Evolutionary conservation across 257 asterid species (phyloP).

Genomic region (Thymus mandschuricus): DNA sequence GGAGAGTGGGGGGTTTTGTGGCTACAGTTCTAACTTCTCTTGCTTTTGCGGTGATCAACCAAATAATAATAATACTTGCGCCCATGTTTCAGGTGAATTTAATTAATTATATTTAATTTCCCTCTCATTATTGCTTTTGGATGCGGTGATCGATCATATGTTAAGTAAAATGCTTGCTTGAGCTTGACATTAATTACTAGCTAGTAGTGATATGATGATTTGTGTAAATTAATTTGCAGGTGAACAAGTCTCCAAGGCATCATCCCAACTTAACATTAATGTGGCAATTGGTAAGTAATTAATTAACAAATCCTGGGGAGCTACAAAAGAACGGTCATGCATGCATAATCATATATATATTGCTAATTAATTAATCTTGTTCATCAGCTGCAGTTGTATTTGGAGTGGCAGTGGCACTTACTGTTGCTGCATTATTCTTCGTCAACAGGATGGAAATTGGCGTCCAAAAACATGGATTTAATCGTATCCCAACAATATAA

Average conservation of each 20-base stretch:
- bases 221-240: conserved; percentile 4
- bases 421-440: background rate
- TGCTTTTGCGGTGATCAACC: conserved; percentile 23
- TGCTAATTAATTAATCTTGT: too few relatives aligned
- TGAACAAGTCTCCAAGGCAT: background rate
- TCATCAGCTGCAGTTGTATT: background rate
- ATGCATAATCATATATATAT: too few relatives aligned
- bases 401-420: conserved; percentile 21
- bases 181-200: too few relatives aligned
- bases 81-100: background rate
- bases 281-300: conserved; percentile 25
- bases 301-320: too few relatives aligned
- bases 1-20: conserved; percentile 27
- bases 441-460: conserved; percentile 7
- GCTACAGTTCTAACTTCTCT: background rate
- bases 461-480: conserved; percentile 5
- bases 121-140: too few relatives aligned
- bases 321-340: too few relatives aligned
- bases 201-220: background rate
- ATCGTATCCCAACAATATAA: conserved; percentile 15
- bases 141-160: too few relatives aligned
- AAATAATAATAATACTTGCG: background rate
- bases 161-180: too few relatives aligned
- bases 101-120: background rate
- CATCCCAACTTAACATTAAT: conserved; percentile 1